Base-by-base conservation (phyloP, 2,329 filamentous ascomycete species). In the Fusarium sp. region DNA sequence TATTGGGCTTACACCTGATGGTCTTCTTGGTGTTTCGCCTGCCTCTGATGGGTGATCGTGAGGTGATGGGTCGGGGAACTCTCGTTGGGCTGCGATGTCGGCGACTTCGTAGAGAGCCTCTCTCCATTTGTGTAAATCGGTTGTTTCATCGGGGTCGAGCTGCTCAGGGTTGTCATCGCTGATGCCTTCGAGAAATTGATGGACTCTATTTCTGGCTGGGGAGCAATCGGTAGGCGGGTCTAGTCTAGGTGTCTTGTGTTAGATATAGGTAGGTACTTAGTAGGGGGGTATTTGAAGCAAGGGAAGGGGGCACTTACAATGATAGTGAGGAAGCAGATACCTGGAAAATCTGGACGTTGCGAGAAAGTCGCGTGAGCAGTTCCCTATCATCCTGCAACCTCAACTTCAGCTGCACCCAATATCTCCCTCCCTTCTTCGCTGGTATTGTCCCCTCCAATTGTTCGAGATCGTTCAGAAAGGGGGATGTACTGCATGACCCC, bases 261-360 rank as follows among this genome's bases (percentile, higher is more conserved):
- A 68, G 51, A 44, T 22, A 32, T n/a, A 3, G 14, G 4, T 22
- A 3, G 18, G 24, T 6, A 36, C 34, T 2, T 36, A 18, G 17
- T 18, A 36, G 34, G 17, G 10, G 15, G 34, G 34, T 36, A 36
- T 36, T 10, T 36, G 34, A 1, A 36, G 7, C 32, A 15, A n/a
- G 12, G 5, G 4, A 3, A 34, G 5, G 13, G 13, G 5, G 20
- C 2, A 57, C 51, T 64, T 26, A 70, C 67, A 70, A 30, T 6
- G 47, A 39, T 17, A 70, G 15, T 4, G 24, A 58, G 15, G 32
- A 41, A 15, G 65, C 67, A 36, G 51, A 64, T 10, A 65, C 14
- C n/a, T 70, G 67, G 14, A 70, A 64, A 4, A 70, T 50, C 18
- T 70, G 58, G 14, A 63, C 52, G 22, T 70, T 69, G 15, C 67